Base-by-base conservation (phyloP, 202 grass and related monocot species). In the Saccharum hybrid region DNA sequence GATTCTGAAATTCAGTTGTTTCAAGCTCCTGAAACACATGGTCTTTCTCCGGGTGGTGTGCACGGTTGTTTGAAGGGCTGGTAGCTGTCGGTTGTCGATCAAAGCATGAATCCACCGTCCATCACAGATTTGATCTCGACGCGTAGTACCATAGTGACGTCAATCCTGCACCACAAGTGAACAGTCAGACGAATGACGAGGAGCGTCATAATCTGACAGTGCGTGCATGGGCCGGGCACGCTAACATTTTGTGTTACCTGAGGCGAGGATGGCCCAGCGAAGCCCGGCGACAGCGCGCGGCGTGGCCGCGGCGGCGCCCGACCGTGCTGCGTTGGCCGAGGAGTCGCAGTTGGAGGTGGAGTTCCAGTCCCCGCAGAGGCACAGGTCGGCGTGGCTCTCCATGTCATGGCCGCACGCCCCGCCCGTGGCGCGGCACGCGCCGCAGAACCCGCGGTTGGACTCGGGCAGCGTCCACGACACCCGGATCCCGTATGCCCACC, bases 341-440 rank as follows among this genome's bases (percentile, higher is more conserved):
- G 95, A 98, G 71, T 98, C 92, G 52, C 92, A 98, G 87, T 98
- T 95, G 45, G 96, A 92, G 22, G 92, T 95, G 9, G 96, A 95
- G 80, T 98, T 98, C 79, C 82, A 95, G 46, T 84, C 75, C 11
- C 87, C 87, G 39, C 96, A 98, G 6, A 98, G 91, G 89, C 96
- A 98, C 51, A 94, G 80, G 67, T 98, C 89, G 16, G 23, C 89
- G n/a, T 88, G 84, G 69, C 75, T 98, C 33, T 42, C 83, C 63
- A 74, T 60, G 77, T 92, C 83, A 71, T 94, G 86, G 12, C 96
- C 93, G 63, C 96, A 98, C 19, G 85, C 96, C 52, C 96, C 96
- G n/a, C 96, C 90, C 45, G 92, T 98, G 48, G 96, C 90, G 77
- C 74, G 87, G 81, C 96, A 98, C 10, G 91, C 89, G 28, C 93